Evolutionary conservation across 2,329 filamentous ascomycete genomes (phyloP).

Genomic region (Ceratocystis destructans): DNA sequence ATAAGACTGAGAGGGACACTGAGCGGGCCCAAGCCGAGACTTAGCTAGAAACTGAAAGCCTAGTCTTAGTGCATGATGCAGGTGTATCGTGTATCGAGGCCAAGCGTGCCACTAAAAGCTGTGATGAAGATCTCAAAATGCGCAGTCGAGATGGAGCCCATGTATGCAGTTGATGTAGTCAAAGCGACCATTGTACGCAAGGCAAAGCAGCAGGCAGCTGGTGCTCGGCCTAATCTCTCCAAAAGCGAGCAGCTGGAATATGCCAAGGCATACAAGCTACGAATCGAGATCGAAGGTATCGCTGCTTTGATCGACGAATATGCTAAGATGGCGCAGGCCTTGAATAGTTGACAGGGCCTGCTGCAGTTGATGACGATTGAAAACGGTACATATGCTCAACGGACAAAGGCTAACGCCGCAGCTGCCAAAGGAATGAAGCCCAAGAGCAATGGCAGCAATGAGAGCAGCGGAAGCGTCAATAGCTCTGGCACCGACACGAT

Average conservation of each 20-base stretch:
- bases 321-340: slow-evolving; percentile 52
- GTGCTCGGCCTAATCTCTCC: slow-evolving; percentile 43
- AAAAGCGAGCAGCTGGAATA: slow-evolving; percentile 40
- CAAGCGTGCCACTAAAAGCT: slow-evolving; percentile 55
- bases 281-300: slow-evolving; percentile 59
- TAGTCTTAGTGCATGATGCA: slow-evolving; percentile 58
- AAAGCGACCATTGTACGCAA: slow-evolving; percentile 59
- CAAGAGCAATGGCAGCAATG: slow-evolving; percentile 40
- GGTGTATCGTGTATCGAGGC: slow-evolving; percentile 65
- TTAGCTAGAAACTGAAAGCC: slow-evolving; percentile 57
- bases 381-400: slow-evolving; percentile 61
- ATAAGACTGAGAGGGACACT: slow-evolving; percentile 71
- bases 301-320: slow-evolving; percentile 71
- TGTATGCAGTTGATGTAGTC: slow-evolving; percentile 64
- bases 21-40: slow-evolving; percentile 70
- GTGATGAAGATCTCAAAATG: slow-evolving; percentile 71
- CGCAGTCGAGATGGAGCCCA: slow-evolving; percentile 65
- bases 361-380: slow-evolving; percentile 82
- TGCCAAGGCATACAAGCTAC: slow-evolving; percentile 37
- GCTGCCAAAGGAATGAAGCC: slow-evolving; percentile 67
- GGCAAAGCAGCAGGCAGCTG: slow-evolving; percentile 53
- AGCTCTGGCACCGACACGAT: slow-evolving; percentile 43
- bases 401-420: slow-evolving; percentile 63
- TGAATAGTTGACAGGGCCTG: slow-evolving; percentile 65
- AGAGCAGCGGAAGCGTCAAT: slow-evolving; percentile 22